phyloP scores from a whole-genome alignment of 352 stramenopile species.

The Pythium biforme region DNA sequence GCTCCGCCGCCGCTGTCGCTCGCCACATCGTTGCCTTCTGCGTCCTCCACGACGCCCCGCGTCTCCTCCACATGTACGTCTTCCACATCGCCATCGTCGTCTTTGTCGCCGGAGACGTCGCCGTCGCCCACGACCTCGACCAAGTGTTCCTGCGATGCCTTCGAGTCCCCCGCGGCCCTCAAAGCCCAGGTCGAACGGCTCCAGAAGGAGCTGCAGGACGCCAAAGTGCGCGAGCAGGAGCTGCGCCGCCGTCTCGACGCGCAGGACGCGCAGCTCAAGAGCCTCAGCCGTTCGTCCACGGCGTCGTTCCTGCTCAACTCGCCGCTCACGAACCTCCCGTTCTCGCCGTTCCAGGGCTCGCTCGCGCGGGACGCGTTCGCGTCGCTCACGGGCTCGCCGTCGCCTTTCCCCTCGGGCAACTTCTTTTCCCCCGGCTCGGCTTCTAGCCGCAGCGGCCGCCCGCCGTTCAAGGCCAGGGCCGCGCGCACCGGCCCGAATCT shows the following conservation, averaged over 20 bases:
- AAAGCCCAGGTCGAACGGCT: slow-evolving; percentile 25
- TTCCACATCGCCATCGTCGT: slow-evolving; percentile 1
- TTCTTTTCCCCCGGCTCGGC: slow-evolving; percentile 24
- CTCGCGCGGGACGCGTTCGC: slow-evolving; percentile 18
- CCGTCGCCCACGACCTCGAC: not conserved
- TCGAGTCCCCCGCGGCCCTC: slow-evolving; percentile 10
- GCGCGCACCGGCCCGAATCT: slow-evolving; percentile 27
- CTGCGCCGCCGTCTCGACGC: slow-evolving; percentile 27
- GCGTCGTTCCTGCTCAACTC: slow-evolving; percentile 22
- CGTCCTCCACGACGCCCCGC: not conserved
- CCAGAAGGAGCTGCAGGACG: slow-evolving; percentile 27
- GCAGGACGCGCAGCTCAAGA: slow-evolving; percentile 31
- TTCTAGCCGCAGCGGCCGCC: slow-evolving; percentile 6
- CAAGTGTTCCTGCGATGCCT: not conserved
- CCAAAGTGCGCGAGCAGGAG: slow-evolving; percentile 24
- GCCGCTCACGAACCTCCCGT: slow-evolving; percentile 26
- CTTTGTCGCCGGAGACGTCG: not conserved
- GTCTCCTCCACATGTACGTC: not conserved
- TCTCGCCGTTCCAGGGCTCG: slow-evolving; percentile 24
- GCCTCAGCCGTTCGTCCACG: slow-evolving; percentile 1
- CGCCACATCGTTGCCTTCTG: slow-evolving; percentile 2
- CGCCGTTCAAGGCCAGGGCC: slow-evolving; percentile 18
- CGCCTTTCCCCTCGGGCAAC: slow-evolving; percentile 20
- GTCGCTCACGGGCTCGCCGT: slow-evolving; percentile 22
- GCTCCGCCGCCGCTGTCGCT: not conserved